Conservation (phyloP, 2,329 filamentous ascomycete species). For the Fonsecaea monophora region DNA sequence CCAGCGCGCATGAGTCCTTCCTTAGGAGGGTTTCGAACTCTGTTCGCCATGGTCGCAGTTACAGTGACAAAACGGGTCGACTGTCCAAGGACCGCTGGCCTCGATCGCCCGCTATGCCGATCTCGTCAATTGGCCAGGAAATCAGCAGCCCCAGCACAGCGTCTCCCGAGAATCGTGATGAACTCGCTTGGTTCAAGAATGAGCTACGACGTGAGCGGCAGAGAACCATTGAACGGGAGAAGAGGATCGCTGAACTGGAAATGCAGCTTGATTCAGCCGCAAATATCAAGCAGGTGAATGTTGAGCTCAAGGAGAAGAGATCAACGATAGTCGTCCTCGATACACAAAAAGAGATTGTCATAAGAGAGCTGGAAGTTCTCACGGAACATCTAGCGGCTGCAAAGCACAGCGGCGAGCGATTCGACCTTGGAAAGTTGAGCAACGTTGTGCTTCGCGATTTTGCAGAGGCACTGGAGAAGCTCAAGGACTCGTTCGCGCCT, state of each 20-base stretch:
- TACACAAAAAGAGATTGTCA: conserved; percentile 93
- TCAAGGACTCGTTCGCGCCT: conserved; percentile 79
- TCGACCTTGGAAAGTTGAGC: conserved; percentile 76
- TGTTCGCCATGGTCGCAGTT: conserved; percentile 88
- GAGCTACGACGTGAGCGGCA: conserved; percentile 84
- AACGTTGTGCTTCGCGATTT: conserved; percentile 68
- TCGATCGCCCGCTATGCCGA: conserved; percentile 66
- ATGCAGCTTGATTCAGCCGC: conserved; percentile 63
- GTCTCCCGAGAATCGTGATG: conserved; percentile 63
- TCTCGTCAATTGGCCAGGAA: conserved; percentile 54
- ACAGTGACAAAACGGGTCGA: conserved; percentile 71
- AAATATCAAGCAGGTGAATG: conserved; percentile 78
- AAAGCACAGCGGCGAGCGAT: conserved; percentile 78
- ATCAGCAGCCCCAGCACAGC: conserved; percentile 75
- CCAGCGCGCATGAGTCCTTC: conserved; percentile 72
- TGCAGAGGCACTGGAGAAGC: conserved; percentile 65
- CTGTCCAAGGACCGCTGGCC: conserved; percentile 71
- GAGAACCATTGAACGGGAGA: conserved; percentile 82
- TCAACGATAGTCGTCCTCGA: conserved; percentile 95
- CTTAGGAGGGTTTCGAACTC: conserved; percentile 90
- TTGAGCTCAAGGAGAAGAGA: conserved; percentile 86
- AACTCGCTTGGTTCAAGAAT: conserved; percentile 68
- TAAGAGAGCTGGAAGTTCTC: conserved; percentile 86
- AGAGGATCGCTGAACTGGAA: conserved; percentile 81
- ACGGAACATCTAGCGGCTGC: conserved; percentile 86